Percentiles rank a stretch among this genome's conserved stretches.
Conservation (phyloP, 495 filamentous ascomycete genomes). For the Sordaria brevicollis region DNA sequence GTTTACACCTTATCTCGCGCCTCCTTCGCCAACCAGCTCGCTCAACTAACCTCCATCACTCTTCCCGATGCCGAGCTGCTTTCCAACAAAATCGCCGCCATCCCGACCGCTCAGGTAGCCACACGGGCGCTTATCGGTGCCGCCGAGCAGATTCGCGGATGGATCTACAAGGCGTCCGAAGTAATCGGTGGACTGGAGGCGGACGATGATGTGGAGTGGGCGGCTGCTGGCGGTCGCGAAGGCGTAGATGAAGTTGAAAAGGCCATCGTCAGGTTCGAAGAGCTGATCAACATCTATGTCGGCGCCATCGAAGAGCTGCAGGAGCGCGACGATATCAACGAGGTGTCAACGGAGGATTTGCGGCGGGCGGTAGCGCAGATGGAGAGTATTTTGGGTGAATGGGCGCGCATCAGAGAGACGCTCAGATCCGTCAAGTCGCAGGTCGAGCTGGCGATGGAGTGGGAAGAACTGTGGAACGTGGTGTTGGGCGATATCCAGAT, state of each 20-base stretch:
- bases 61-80: constrained; percentile 75
- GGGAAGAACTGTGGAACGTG: constrained; percentile 92
- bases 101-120: constrained; percentile 70
- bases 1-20: constrained; percentile 82
- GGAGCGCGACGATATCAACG: constrained; percentile 61
- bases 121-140: constrained; percentile 66
- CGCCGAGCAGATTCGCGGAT: constrained; percentile 81
- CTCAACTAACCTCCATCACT: constrained; percentile 73
- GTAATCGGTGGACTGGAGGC: constrained; percentile 77
- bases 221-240: constrained; percentile 82
- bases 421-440: constrained; percentile 74
- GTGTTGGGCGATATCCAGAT: constrained; percentile 88
- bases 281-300: constrained; percentile 80
- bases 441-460: constrained; percentile 95
- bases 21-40: constrained; percentile 84
- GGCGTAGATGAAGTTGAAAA: constrained; percentile 81
- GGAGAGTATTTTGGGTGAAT: constrained; percentile 75
- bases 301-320: constrained; percentile 83
- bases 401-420: constrained; percentile 65
- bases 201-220: constrained; percentile 97
- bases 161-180: constrained; percentile 83
- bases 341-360: constrained; percentile 57
- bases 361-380: constrained; percentile 69
- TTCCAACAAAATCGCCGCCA: constrained; percentile 68
- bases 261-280: constrained; percentile 76